Percentiles rank a stretch among this genome's conserved stretches.
phyloP scores from a whole-genome alignment of 1,284 basidiomycete species.

The Phylloboletellus chloephorus region DNA sequence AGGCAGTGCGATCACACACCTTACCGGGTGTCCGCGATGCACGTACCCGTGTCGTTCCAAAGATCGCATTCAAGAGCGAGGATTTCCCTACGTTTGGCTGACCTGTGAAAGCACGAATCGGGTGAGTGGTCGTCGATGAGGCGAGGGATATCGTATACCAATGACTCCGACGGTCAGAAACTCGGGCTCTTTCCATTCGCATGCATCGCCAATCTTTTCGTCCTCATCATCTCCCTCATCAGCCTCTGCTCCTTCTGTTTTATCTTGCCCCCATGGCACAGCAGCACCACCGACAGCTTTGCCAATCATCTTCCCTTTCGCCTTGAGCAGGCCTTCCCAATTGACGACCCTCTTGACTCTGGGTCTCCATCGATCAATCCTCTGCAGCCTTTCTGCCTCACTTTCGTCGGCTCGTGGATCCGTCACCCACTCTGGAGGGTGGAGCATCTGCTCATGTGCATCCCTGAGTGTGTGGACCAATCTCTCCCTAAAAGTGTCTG shows the following conservation, averaged over 20 bases:
- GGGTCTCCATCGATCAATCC: constrained; percentile 63
- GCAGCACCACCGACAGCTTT: constrained; percentile 38
- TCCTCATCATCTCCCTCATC: constrained; percentile 19
- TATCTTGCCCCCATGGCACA: constrained; percentile 28
- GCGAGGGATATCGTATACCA: constrained; percentile 37
- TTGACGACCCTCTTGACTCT: constrained; percentile 59
- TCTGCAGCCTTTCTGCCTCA: constrained; percentile 29
- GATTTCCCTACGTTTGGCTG: constrained; percentile 96
- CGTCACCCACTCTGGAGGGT: constrained; percentile 59
- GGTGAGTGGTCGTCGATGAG: constrained; percentile 7
- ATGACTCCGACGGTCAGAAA: constrained; percentile 80
- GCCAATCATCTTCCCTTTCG: constrained; percentile 42
- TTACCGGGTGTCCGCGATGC: constrained; percentile 91
- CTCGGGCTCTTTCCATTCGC: constrained; percentile 42
- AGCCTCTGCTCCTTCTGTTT: constrained; percentile 14
- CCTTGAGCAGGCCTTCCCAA: constrained; percentile 61
- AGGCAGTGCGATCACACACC: constrained; percentile 34
- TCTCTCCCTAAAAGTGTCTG: constrained; percentile 49
- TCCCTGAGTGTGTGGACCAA: constrained; percentile 65
- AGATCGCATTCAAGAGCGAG: constrained; percentile 83
- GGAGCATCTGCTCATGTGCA: constrained; percentile 63
- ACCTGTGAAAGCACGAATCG: constrained; percentile 39
- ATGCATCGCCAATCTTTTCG: constrained; percentile 17
- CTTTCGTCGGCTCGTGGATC: constrained; percentile 34
- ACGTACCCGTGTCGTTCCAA: constrained; percentile 76